Evolutionary conservation across 2,329 filamentous ascomycete genomes (phyloP).

Genomic region (Botryotinia calthae): DNA sequence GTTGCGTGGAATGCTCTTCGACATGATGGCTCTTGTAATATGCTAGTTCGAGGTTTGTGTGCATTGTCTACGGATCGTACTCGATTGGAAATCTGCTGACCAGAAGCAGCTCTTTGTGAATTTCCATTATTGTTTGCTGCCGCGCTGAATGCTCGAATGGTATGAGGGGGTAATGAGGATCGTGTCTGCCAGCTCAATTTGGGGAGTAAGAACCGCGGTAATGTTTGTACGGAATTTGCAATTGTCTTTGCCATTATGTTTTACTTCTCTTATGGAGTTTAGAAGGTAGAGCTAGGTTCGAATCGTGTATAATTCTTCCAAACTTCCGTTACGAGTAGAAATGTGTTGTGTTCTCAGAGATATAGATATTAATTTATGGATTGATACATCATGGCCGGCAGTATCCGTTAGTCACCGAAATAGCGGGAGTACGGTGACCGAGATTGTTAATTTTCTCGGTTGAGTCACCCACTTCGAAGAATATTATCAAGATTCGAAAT

Average conservation of each 20-base stretch:
- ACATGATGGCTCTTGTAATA: slow-evolving; percentile 27
- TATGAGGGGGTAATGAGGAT: slow-evolving; percentile 22
- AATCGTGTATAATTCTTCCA: not conserved
- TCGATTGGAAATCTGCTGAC: not conserved
- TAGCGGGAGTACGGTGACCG: slow-evolving; percentile 12
- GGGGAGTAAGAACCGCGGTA: slow-evolving; percentile 39
- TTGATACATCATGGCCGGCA: not conserved
- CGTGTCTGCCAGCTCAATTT: slow-evolving; percentile 37
- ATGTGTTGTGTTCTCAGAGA: not conserved
- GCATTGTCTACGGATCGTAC: not conserved
- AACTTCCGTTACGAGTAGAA: not conserved
- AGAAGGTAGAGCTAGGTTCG: not conserved
- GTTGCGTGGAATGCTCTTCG: slow-evolving; percentile 66
- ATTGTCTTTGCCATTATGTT: slow-evolving; percentile 34
- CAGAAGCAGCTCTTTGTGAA: slow-evolving; percentile 7
- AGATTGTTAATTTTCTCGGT: slow-evolving; percentile 18
- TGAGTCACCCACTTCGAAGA: slow-evolving; percentile 23
- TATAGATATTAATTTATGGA: not conserved
- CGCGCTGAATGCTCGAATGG: slow-evolving; percentile 31
- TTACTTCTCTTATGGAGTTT: not conserved
- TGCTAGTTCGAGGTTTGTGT: slow-evolving; percentile 9
- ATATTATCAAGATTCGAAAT: slow-evolving; percentile 19
- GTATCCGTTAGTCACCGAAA: slow-evolving; percentile 3
- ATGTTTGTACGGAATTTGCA: slow-evolving; percentile 27
- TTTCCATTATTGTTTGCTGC: slow-evolving; percentile 22